Percentiles rank a stretch among this genome's conserved stretches.
These are phyloP conservation scores for Gymnopilus junonius DNA, from an alignment of 768 basidiomycete genomes.

Conservation along the genomic window DNA sequence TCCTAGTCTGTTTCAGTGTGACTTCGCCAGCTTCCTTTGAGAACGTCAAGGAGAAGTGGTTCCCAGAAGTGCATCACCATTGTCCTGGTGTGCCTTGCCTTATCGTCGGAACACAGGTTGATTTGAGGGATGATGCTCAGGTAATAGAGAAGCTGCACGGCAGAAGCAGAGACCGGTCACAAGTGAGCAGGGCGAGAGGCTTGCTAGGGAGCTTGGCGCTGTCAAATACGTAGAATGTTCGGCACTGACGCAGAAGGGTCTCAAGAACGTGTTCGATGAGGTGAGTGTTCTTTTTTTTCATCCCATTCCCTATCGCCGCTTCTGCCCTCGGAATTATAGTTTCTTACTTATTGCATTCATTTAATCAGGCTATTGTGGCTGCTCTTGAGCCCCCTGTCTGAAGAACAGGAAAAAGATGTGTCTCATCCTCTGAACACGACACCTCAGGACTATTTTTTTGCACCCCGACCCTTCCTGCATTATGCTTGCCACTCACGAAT, in stretches of 20 bases:
- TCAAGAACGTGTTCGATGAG: slow-evolving; percentile 99
- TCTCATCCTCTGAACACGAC: slow-evolving; percentile 73
- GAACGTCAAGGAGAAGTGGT: slow-evolving; percentile 99
- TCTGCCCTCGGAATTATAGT: background rate
- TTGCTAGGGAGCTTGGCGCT: slow-evolving; percentile 96
- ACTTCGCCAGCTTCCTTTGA: slow-evolving; percentile 98
- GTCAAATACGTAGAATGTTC: slow-evolving; percentile 99
- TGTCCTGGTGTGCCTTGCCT: slow-evolving; percentile 99
- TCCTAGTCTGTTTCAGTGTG: slow-evolving; percentile 99
- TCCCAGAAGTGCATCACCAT: slow-evolving; percentile 99
- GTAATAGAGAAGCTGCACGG: slow-evolving; percentile 95
- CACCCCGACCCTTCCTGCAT: slow-evolving; percentile 24
- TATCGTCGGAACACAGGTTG: slow-evolving; percentile 98
- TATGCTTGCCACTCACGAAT: slow-evolving; percentile 38
- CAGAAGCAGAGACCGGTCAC: slow-evolving; percentile 96
- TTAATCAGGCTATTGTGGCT: slow-evolving; percentile 91
- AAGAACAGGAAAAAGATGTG: slow-evolving; percentile 80
- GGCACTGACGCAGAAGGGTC: slow-evolving; percentile 96
- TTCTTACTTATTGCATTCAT: slow-evolving; percentile 3
- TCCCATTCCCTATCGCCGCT: slow-evolving; percentile 5
- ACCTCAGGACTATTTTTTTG: slow-evolving; percentile 27
- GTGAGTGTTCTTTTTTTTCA: slow-evolving; percentile 48
- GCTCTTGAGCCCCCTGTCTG: slow-evolving; percentile 92
- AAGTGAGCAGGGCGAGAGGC: slow-evolving; percentile 86
- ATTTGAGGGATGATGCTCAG: slow-evolving; percentile 90